These are phyloP conservation scores for Candida dubliniensis DNA, from an alignment of 1,139 yeast genomes.

Conservation along the genomic window DNA sequence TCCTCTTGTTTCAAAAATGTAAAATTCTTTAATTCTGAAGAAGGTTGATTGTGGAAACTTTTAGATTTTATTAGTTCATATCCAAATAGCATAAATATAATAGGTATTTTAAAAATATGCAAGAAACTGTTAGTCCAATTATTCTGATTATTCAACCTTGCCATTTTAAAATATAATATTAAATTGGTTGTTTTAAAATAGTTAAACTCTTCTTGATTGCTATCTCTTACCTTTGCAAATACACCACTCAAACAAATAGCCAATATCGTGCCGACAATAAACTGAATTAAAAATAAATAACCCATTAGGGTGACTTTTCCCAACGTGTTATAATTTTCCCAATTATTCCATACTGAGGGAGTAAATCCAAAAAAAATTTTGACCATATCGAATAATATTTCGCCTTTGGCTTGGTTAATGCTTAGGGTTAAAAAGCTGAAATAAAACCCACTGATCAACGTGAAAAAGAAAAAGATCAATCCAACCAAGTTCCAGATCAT, in stretches of 20 bases:
- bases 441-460: slow-evolving; percentile 59
- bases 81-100: slow-evolving; percentile 31
- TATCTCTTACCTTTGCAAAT: slow-evolving; percentile 38
- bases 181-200: slow-evolving; percentile 42
- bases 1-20: slow-evolving; percentile 31
- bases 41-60: slow-evolving; percentile 15
- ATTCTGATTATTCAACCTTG: slow-evolving; percentile 16
- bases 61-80: slow-evolving; percentile 32
- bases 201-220: slow-evolving; percentile 43
- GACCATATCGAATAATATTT: slow-evolving; percentile 55
- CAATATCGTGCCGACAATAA: slow-evolving; percentile 56
- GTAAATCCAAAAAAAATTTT: slow-evolving; percentile 63
- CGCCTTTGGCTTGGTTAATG: slow-evolving; percentile 41
- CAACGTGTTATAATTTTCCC: slow-evolving; percentile 51
- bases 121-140: slow-evolving; percentile 16
- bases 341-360: slow-evolving; percentile 63
- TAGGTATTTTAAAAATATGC: slow-evolving; percentile 34
- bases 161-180: slow-evolving; percentile 32
- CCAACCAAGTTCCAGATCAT: slow-evolving; percentile 59
- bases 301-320: slow-evolving; percentile 53
- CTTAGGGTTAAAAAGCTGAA: slow-evolving; percentile 57
- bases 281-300: slow-evolving; percentile 57
- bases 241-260: slow-evolving; percentile 56
- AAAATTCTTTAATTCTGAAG: slow-evolving; percentile 29
- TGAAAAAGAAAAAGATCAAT: slow-evolving; percentile 50